Conservation (phyloP, 2,329 filamentous ascomycete species). For the Raffaelea deltoideospora region DNA sequence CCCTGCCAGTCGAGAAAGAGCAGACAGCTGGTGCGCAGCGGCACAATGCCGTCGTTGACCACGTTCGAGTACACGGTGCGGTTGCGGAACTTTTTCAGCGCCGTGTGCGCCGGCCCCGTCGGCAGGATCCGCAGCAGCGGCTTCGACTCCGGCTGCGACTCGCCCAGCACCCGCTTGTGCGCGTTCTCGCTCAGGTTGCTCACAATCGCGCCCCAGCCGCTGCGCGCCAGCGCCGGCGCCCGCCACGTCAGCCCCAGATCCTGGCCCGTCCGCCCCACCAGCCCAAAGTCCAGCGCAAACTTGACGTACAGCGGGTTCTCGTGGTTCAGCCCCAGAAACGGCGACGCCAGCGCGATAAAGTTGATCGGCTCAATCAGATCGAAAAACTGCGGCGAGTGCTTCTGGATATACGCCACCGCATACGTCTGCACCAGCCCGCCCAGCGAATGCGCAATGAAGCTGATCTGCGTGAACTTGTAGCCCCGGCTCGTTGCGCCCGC, state of each 20-base stretch:
- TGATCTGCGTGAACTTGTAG: conserved; percentile 86
- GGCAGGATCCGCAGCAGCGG: conserved; percentile 78
- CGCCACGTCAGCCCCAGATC: conserved; percentile 92
- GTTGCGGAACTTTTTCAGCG: conserved; percentile 76
- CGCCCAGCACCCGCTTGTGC: conserved; percentile 39
- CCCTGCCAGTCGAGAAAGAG: conserved; percentile 95
- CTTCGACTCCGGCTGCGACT: conserved; percentile 65
- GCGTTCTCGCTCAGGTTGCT: conserved; percentile 61
- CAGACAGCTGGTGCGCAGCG: conserved; percentile 86
- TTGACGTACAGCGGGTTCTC: conserved; percentile 96
- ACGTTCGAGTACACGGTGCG: conserved; percentile 92
- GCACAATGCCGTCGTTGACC: conserved; percentile 94
- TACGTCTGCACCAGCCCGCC: conserved; percentile 87
- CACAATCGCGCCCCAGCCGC: conserved; percentile 78
- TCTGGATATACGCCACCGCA: conserved; percentile 90
- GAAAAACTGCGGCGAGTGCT: conserved; percentile 87
- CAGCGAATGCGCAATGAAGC: conserved; percentile 83
- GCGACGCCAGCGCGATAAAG: conserved; percentile 76
- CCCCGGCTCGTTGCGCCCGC: conserved; percentile 26
- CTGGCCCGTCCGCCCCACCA: conserved; percentile 91
- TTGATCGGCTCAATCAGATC: conserved; percentile 74
- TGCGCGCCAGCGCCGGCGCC: conserved; percentile 69
- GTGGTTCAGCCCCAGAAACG: conserved; percentile 83
- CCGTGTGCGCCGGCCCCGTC: conserved; percentile 77
- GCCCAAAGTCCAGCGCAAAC: conserved; percentile 88